Evolutionary conservation across 2,329 filamentous ascomycete species (phyloP).

Genomic region (Onygenales sp.): DNA sequence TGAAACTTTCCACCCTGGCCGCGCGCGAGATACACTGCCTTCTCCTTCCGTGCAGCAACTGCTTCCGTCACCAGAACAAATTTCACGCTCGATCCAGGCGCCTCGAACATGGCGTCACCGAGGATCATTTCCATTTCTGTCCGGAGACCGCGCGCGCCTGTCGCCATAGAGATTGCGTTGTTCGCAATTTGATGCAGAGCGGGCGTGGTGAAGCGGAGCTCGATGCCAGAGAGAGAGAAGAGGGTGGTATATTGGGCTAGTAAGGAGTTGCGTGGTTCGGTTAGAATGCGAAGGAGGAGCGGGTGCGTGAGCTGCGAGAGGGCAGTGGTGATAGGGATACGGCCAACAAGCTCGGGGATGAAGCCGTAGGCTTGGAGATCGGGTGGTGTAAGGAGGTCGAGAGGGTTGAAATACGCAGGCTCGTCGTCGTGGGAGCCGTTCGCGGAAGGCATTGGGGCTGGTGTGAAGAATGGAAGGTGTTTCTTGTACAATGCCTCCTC

Average conservation of each 20-base stretch:
- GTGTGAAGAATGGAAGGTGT: conserved; percentile 51
- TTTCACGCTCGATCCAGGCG: conserved; percentile 55
- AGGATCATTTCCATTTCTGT: conserved; percentile 73
- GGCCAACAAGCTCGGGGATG: conserved; percentile 92
- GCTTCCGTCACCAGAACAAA: conserved; percentile 66
- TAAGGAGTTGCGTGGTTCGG: conserved; percentile 81
- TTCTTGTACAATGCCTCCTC: conserved; percentile 51
- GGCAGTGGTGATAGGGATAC: conserved; percentile 81
- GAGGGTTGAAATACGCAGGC: conserved; percentile 44
- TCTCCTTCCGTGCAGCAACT: conserved; percentile 54
- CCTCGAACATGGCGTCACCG: conserved; percentile 72
- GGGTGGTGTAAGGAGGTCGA: conserved; percentile 64
- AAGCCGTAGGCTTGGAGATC: conserved; percentile 81
- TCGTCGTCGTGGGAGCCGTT: conserved; percentile 26
- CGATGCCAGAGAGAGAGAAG: conserved; percentile 68
- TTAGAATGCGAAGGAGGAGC: conserved; percentile 74
- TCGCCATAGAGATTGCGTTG: conserved; percentile 58
- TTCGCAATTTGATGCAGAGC: conserved; percentile 75
- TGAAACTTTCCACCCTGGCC: conserved; percentile 44
- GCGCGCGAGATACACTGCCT: conserved; percentile 42
- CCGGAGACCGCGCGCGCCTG: conserved; percentile 69
- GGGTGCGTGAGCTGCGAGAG: conserved; percentile 63
- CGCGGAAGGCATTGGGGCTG: conserved; percentile 36
- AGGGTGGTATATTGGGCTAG: conserved; percentile 81
- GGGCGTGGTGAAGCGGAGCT: conserved; percentile 71